Conservation (phyloP, 495 filamentous ascomycete genomes). For the Achaetomiella virescens region DNA sequence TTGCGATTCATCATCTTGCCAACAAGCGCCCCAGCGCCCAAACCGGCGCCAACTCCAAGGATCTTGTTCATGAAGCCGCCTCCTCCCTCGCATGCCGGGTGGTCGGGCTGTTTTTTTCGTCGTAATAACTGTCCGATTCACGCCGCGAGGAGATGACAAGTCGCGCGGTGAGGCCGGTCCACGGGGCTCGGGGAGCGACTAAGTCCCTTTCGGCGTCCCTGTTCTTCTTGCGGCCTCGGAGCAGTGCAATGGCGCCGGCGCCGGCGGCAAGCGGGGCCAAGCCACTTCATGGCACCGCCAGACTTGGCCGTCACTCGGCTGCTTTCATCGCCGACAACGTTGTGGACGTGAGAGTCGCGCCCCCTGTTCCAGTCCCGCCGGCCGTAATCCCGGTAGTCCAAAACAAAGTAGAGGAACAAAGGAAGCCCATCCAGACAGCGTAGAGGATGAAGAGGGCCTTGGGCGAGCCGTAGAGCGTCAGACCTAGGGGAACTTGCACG, state of each 20-base stretch:
- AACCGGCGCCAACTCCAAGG: constrained; percentile 57
- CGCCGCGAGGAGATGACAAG: constrained; percentile 45
- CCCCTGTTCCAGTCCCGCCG: constrained; percentile 32
- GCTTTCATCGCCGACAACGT: constrained; percentile 5
- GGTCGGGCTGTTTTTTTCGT: constrained; percentile 57
- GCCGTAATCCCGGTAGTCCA: constrained; percentile 58
- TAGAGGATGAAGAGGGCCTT: constrained; percentile 78
- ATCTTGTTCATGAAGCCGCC: constrained; percentile 61
- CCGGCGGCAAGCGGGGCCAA: constrained; percentile 51
- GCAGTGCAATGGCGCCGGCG: constrained; percentile 54
- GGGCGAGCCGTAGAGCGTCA: constrained; percentile 90
- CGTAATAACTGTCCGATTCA: constrained; percentile 47
- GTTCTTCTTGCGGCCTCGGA: constrained; percentile 40
- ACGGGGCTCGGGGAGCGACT: constrained; percentile 29
- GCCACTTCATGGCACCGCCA: constrained; percentile 43
- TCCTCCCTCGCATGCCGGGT: constrained; percentile 22
- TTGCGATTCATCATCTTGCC: constrained; percentile 59
- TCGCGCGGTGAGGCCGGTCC: constrained; percentile 28
- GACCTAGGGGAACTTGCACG: constrained; percentile 79
- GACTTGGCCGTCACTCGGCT: constrained; percentile 27
- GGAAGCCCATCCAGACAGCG: constrained; percentile 60
- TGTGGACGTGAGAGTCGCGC: constrained; percentile 25
- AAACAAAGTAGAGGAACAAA: constrained; percentile 67
- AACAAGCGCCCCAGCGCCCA: constrained; percentile 59
- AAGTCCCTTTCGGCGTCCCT: constrained; percentile 31